Conservation (phyloP, 805 yeast species). For the Priceomyces carsonii region DNA sequence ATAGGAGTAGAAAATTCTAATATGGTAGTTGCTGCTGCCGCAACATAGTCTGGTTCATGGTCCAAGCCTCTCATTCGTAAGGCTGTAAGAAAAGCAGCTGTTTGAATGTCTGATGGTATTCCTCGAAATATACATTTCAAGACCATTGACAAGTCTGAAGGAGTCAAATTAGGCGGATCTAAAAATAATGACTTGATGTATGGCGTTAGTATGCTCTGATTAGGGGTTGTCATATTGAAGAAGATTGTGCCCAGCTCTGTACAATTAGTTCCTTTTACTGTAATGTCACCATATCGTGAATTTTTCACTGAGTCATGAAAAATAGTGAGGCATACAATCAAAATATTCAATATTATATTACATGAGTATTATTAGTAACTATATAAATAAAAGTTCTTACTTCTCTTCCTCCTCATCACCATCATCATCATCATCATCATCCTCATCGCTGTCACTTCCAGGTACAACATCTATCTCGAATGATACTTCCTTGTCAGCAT, state of each 20-base stretch:
- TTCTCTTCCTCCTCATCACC: conserved; percentile 4
- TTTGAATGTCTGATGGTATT: conserved; percentile 64
- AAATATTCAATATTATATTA: no score
- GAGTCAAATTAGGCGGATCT: conserved; percentile 62
- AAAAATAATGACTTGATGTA: conserved; percentile 64
- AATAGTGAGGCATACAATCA: no score
- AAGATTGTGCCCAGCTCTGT: background rate
- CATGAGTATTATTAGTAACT: background rate
- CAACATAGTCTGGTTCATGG: conserved; percentile 76
- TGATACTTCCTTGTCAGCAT: conserved; percentile 81
- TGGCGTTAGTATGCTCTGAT: conserved; percentile 45
- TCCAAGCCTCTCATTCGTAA: conserved; percentile 75
- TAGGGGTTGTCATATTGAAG: conserved; percentile 8
- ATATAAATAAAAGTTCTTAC: background rate
- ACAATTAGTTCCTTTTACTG: background rate
- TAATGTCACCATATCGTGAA: background rate
- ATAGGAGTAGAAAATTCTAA: conserved; percentile 62
- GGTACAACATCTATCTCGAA: conserved; percentile 49
- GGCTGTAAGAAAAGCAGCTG: conserved; percentile 78
- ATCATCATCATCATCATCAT: conserved; percentile 6
- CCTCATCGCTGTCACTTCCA: conserved; percentile 13
- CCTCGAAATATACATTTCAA: conserved; percentile 61
- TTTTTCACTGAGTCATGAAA: no score
- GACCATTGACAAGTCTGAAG: conserved; percentile 65
- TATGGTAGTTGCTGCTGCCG: conserved; percentile 81